Base-by-base conservation (phyloP, 2,329 filamentous ascomycete genomes). In the Diaporthe vexans region DNA sequence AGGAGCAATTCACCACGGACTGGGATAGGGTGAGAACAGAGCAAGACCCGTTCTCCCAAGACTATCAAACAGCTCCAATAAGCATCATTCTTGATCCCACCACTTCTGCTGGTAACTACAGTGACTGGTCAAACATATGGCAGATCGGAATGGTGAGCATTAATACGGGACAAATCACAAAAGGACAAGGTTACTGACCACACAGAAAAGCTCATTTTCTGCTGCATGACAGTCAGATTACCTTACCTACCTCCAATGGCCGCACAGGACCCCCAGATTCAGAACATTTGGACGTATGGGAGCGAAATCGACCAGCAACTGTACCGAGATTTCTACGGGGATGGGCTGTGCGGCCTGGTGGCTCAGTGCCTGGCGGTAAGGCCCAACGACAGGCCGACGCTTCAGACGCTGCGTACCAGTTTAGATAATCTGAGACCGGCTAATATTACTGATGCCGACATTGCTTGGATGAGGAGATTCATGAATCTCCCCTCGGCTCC, bases 1-100 rank as follows among this genome's bases (percentile, higher is more conserved):
- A 71, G 68, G 68, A 71, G 33, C 68, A 59, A 59, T 71, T 71
- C 26, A 71, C 68, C 15, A 24, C 54, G 7, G 68, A 71, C 26
- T 71, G 68, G 68, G 68, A 71, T 11, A 17, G 8, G 15, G 26
- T 59, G 4, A 35, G 54, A 11, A 0, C 0, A 13, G 0, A 21
- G 1, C 2, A 21, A 13, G 68, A 71, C 33, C 68, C 68, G 10
- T 71, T 71, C 13, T 35, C 61, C 26, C 61, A 67, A 19, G 24
- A 48, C 59, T 51, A 21, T 8, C 40, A 9, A 9, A 15, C 67
- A 3, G 37, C 24, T 17, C 52, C 37, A 6, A 71, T 71, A 13
- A 71, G 54, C 56, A 26, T 3, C 4, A 17, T 71, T n/a, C 21
- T 10, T 21, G 46, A 71, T 17, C 54, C 24, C 7, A 56, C 46